Conservation (phyloP, 192 early-diverging fungal species). For the Endogone sp. region DNA sequence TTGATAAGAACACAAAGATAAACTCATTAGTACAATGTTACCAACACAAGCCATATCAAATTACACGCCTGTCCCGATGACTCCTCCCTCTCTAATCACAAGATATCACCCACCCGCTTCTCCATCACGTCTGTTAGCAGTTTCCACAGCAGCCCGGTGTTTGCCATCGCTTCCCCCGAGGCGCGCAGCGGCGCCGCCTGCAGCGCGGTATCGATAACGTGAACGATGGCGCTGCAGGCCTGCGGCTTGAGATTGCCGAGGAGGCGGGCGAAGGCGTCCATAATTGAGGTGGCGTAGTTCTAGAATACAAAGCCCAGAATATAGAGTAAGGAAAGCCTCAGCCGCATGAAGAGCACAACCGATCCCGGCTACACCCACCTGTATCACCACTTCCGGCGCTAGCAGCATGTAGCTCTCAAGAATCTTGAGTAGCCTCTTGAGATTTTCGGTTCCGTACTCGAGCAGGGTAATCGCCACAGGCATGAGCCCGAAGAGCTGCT, state of each 20-base stretch:
- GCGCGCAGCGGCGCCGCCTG: conserved; percentile 38
- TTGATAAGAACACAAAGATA: background rate
- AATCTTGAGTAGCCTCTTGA: conserved; percentile 74
- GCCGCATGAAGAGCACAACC: no score
- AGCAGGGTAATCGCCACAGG: conserved; percentile 59
- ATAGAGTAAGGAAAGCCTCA: background rate
- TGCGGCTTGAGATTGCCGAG: conserved; percentile 55
- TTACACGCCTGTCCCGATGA: no score
- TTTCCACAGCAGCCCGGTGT: conserved; percentile 50
- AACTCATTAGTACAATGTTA: background rate
- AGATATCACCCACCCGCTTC: conserved; percentile 33
- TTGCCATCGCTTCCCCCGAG: conserved; percentile 48
- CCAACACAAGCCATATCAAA: no score
- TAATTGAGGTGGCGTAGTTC: conserved; percentile 33
- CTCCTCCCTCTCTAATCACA: background rate
- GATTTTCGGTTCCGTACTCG: conserved; percentile 70
- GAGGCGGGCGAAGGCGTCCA: conserved; percentile 37
- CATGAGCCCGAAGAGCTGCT: conserved; percentile 55
- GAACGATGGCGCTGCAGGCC: conserved; percentile 55
- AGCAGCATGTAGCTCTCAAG: conserved; percentile 83
- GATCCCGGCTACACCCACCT: no score
- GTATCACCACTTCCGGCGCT: conserved; percentile 46
- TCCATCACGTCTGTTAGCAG: conserved; percentile 52
- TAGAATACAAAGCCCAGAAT: conserved; percentile 7
- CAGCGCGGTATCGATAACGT: conserved; percentile 55